Conservation (phyloP, 305 asterid species). For the Fraxinus paxiana region DNA sequence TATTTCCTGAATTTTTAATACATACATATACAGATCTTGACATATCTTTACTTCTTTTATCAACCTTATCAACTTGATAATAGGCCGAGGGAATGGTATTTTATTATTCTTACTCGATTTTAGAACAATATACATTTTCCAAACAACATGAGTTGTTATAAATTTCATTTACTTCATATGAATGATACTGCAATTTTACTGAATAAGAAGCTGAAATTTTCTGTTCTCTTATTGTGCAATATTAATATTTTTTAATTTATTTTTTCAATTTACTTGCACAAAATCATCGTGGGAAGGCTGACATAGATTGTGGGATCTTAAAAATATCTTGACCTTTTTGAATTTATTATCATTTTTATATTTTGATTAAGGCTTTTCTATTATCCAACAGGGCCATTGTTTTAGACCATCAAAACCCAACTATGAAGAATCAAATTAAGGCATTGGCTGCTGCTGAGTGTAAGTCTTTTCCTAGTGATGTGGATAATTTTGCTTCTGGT, state of each 20-base stretch:
- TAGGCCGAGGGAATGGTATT: neutral
- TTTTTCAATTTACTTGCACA: neutral
- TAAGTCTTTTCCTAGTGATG: conserved; percentile 35
- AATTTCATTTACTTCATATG: neutral
- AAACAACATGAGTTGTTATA: neutral
- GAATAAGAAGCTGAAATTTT: neutral
- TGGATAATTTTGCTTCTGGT: conserved; percentile 14
- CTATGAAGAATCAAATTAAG: conserved; percentile 72
- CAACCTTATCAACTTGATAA: conserved; percentile 10
- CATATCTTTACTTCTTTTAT: neutral
- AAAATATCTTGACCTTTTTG: neutral
- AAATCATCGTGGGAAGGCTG: neutral
- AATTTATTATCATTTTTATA: neutral
- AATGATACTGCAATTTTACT: neutral
- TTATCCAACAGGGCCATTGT: conserved; percentile 77
- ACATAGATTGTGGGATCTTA: neutral
- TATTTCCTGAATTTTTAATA: conserved; percentile 7
- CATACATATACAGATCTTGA: neutral
- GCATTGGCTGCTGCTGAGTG: conserved; percentile 77
- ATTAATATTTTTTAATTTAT: neutral
- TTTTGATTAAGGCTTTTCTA: conserved; percentile 29
- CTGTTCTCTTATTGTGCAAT: neutral
- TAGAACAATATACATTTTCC: neutral
- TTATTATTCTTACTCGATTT: neutral
- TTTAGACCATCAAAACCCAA: conserved; percentile 71